Evolutionary conservation across 169 alveolate genomes (phyloP).

Genomic region (Eimeria praecox): DNA sequence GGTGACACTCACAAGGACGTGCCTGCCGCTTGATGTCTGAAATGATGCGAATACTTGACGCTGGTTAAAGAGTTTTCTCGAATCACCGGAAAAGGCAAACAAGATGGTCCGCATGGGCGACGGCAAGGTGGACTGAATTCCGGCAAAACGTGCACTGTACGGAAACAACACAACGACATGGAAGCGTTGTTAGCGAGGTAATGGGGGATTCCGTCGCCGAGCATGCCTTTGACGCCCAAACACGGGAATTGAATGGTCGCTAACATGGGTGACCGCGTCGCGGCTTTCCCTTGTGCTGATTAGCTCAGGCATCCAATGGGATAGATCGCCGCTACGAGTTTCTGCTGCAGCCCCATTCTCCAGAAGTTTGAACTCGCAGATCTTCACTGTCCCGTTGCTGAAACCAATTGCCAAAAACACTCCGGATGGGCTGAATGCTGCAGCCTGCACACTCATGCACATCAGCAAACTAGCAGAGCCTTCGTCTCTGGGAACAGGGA

Average conservation of each 20-base stretch:
- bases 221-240: not conserved
- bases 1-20: not conserved
- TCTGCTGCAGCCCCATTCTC: not conserved
- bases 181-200: not conserved
- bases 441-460: conserved; percentile 40
- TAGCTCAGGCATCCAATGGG: conserved; percentile 57
- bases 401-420: conserved; percentile 59
- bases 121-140: conserved; percentile 76
- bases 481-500: not conserved
- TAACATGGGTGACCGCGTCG: conserved; percentile 78
- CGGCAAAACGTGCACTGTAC: conserved; percentile 60
- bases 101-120: conserved; percentile 80
- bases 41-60: not conserved
- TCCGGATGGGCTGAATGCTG: conserved; percentile 34
- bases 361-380: conserved; percentile 23
- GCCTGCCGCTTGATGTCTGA: not conserved
- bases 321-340: not conserved
- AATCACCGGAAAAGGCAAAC: conserved; percentile 80
- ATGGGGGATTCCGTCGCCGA: not conserved
- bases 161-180: not conserved
- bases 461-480: not conserved
- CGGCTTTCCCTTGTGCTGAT: conserved; percentile 72
- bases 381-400: conserved; percentile 73
- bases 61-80: not conserved
- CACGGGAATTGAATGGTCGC: not conserved